Evolutionary conservation across 225 moss, liverwort and hornwort genomes (phyloP).

Genomic region (Sphagnum tenellum): DNA sequence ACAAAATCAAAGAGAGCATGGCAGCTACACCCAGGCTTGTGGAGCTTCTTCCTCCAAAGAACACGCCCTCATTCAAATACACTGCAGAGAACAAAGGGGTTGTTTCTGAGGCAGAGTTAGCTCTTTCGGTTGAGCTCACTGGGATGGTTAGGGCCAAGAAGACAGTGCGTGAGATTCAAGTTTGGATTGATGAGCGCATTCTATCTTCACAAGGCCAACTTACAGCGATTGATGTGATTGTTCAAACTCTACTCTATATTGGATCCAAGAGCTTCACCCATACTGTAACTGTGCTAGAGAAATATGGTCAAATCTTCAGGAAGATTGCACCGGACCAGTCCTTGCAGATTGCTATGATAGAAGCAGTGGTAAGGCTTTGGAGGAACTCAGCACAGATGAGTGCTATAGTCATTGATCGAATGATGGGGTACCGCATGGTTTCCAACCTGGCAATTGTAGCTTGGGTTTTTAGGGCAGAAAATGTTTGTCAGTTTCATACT

Average conservation of each 20-base stretch:
- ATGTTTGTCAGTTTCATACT: conserved; percentile 71
- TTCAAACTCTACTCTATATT: conserved; percentile 79
- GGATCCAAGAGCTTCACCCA: conserved; percentile 97
- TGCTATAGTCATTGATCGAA: conserved; percentile 86
- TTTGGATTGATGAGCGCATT: conserved; percentile 80
- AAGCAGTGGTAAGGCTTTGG: conserved; percentile 85
- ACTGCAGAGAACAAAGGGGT: conserved; percentile 43
- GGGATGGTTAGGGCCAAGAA: conserved; percentile 70
- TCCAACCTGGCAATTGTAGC: conserved; percentile 92
- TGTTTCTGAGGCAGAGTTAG: conserved; percentile 43
- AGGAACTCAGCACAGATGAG: conserved; percentile 87
- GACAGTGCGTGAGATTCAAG: conserved; percentile 81
- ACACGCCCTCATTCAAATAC: conserved; percentile 59
- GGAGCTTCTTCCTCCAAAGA: conserved; percentile 80
- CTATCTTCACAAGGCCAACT: conserved; percentile 60
- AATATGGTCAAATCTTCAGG: conserved; percentile 83
- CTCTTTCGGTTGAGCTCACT: conserved; percentile 65
- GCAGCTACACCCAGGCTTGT: conserved; percentile 63
- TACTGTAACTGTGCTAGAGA: conserved; percentile 79
- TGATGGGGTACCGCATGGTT: conserved; percentile 99
- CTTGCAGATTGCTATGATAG: conserved; percentile 62
- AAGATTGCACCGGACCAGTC: conserved; percentile 71
- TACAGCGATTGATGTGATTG: conserved; percentile 68
- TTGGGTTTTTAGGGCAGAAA: conserved; percentile 73
- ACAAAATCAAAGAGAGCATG: conserved; percentile 89